Conservation (phyloP, 2,329 filamentous ascomycete genomes). For the Apiospora rasikravindrae region DNA sequence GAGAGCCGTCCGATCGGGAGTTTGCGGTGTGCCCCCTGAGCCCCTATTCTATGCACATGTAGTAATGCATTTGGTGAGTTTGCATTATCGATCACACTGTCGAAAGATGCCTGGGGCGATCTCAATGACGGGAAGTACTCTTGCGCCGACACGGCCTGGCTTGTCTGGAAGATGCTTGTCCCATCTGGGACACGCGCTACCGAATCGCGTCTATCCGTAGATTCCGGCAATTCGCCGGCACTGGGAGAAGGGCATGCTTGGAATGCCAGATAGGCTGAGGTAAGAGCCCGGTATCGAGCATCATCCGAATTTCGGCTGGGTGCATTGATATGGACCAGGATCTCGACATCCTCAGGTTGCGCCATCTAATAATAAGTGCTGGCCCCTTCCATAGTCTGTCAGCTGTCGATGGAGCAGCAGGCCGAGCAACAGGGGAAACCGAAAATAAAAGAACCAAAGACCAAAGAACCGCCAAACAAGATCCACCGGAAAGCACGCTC, state of each 20-base stretch:
- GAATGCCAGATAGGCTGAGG: conserved; percentile 57
- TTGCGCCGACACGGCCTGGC: conserved; percentile 22
- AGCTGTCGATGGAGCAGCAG: not conserved
- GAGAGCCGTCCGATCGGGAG: conserved; percentile 12
- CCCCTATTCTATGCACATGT: not conserved
- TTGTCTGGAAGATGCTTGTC: conserved; percentile 18
- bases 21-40: conserved; percentile 16
- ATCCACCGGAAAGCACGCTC: not conserved
- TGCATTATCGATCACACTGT: conserved; percentile 50
- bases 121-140: conserved; percentile 25
- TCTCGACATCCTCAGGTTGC: conserved; percentile 48
- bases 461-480: not conserved
- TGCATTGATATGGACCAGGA: conserved; percentile 61
- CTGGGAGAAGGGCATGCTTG: conserved; percentile 32
- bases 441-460: not conserved
- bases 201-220: not conserved
- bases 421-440: not conserved
- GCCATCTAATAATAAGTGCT: conserved; percentile 33
- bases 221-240: conserved; percentile 18
- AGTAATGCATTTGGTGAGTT: conserved; percentile 38
- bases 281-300: conserved; percentile 53
- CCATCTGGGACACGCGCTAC: not conserved
- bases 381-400: not conserved
- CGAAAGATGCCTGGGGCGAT: conserved; percentile 49
- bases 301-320: conserved; percentile 56